Base-by-base conservation (phyloP, 345 rosid genomes). In the Pseudoturritis turrita region DNA sequence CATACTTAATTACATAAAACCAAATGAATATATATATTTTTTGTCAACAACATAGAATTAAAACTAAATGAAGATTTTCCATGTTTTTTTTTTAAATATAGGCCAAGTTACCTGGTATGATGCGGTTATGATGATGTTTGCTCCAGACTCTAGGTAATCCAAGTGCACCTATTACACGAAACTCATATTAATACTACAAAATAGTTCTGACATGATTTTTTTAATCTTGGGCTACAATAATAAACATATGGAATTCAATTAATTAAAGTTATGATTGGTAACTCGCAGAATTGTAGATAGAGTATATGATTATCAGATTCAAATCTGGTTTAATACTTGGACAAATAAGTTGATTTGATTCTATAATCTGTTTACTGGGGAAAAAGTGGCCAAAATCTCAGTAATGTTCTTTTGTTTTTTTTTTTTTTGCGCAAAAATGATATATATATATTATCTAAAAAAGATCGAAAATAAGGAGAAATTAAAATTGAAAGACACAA, bases 121-220 rank as follows among this genome's bases (percentile, higher is more conserved):
- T 35, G 96, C 93, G 17, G 93, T 87, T 36, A 81, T 1, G 74
- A 93, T 88, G 31, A 90, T 80, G 74, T 88, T 87, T 59, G 96
- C 96, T 13, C 98, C 98, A 21, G 93, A 88, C 25, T 88, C 89
- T 25, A 93, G 89, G 85, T 93, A 93, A 72, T 93, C 97, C 56
- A 90, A 77, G 77, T 90, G 98, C 46, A 93, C 98, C 96, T 72
- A 5, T 35, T 29, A 50, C 17, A 70, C 40, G 17, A 45, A 44
- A 17, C 13, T 41, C 44, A 14, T 29, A 31, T 52, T 59, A 68
- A 60, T 56, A 61, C 31, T 43, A 37, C 26, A 28, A 15, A 19
- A 31, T 0, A 17, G n/a, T n/a, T 23, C 33, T n/a, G n/a, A n/a
- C n/a, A 13, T 46, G 36, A 36, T 6, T 8, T 45, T 37, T 43